Evolutionary conservation across 257 asterid genomes (phyloP), one percentile per base, ranked within the genome.

Genomic region (Leptodermis oblonga): DNA sequence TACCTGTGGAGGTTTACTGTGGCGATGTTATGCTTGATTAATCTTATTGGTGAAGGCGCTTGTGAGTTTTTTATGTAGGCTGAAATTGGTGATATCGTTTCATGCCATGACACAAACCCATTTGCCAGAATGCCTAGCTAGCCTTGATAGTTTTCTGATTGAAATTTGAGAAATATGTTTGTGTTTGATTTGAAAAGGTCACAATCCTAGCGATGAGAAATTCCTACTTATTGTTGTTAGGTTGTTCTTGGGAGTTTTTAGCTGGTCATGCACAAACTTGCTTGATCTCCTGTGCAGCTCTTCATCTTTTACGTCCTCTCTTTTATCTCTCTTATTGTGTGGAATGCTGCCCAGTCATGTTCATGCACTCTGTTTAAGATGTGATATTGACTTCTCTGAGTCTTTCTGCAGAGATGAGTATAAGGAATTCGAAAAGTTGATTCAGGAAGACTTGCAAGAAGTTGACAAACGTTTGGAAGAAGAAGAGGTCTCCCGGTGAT

Each of bases 381-480:
- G n/a, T n/a, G 31, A 64, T 67, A 49, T 61, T 49, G 60, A 48
- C 64, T 34, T 67, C 55, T 68, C 75, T 36, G 63, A 26, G 59
- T 67, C 71, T 31, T 54, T 69, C 42, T 61, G 25, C 83, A 93
- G 99, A 88, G 95, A 93, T 81, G 97, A 90, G 81, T 90, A 90
- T 73, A 93, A 90, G 85, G 99, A 90, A 80, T 93, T 88, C 53
- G 99, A 93, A 77, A 90, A 86, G 81, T 74, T 86, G 78, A 93
- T 93, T 87, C 92, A 93, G 72, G 95, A 82, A 72, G 97, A 93
- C 77, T 74, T 93, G 55, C 78, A 82, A 77, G 87, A 84, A 77
- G 73, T 93, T 33, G 99, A 93, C 78, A 83, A 84, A 76, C 95
- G 92, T 36, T 37, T 93, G 88, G 97, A 93, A 87, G 99, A 93